Conservation (phyloP, 2,329 filamentous ascomycete genomes). For the Cladorrhinum sp. region DNA sequence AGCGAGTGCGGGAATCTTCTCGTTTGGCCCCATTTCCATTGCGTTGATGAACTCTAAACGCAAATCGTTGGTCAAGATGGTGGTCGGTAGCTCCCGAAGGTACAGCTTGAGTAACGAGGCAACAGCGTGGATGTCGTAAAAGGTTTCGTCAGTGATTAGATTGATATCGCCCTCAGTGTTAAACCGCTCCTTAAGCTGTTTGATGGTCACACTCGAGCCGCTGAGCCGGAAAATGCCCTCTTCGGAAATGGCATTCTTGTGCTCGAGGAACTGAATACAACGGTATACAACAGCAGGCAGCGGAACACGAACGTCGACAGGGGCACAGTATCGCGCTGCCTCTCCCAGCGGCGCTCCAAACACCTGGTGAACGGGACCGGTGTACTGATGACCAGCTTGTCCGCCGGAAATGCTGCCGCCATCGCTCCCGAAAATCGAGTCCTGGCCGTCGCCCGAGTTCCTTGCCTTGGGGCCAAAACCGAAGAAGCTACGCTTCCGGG, state of each 20-base stretch:
- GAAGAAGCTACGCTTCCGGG: slow-evolving; percentile 75
- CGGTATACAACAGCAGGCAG: slow-evolving; percentile 92
- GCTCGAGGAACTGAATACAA: slow-evolving; percentile 87
- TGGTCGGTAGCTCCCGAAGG: slow-evolving; percentile 84
- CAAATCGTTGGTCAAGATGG: slow-evolving; percentile 85
- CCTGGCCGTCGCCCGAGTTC: slow-evolving; percentile 56
- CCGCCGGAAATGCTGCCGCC: slow-evolving; percentile 40
- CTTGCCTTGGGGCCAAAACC: slow-evolving; percentile 62
- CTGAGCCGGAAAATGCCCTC: slow-evolving; percentile 97
- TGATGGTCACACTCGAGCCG: slow-evolving; percentile 94
- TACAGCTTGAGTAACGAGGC: slow-evolving; percentile 93
- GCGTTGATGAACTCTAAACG: slow-evolving; percentile 85
- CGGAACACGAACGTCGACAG: slow-evolving; percentile 67
- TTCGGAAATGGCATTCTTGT: slow-evolving; percentile 75
- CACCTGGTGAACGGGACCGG: slow-evolving; percentile 62
- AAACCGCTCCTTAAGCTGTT: slow-evolving; percentile 85
- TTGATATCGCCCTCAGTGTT: slow-evolving; percentile 91
- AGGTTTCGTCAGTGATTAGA: slow-evolving; percentile 74
- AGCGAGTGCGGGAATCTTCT: slow-evolving; percentile 75
- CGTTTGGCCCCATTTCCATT: slow-evolving; percentile 72
- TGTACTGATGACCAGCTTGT: slow-evolving; percentile 41
- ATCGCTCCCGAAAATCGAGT: slow-evolving; percentile 52
- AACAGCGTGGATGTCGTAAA: slow-evolving; percentile 94
- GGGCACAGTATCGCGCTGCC: slow-evolving; percentile 77
- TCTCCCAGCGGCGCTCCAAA: slow-evolving; percentile 86